Conservation (phyloP, 2,329 filamentous ascomycete species). For the Neophaeococcomyces aloes region DNA sequence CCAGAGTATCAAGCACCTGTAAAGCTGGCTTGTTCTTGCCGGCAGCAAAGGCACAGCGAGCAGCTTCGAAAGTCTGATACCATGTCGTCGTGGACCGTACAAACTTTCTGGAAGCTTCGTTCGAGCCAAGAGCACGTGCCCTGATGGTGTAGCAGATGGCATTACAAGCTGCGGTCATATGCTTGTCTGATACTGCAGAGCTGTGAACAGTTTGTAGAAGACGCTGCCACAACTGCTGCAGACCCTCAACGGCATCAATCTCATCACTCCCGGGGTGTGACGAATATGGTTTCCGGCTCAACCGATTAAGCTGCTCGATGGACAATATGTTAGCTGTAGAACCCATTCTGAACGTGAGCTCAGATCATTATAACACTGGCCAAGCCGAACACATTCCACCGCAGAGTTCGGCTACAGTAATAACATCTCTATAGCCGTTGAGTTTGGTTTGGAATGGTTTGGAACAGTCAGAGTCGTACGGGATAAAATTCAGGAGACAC, state of each 20-base stretch:
- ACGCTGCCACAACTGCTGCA: conserved; percentile 29
- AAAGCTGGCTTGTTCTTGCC: conserved; percentile 36
- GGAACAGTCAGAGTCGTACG: too few species aligned
- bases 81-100: conserved; percentile 28
- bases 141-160: conserved; percentile 35
- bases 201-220: conserved; percentile 33
- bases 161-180: conserved; percentile 36
- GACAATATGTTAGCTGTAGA: background rate
- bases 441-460: too few species aligned
- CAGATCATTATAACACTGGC: background rate
- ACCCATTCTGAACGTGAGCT: background rate
- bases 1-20: conserved; percentile 33
- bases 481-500: too few species aligned
- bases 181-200: conserved; percentile 29
- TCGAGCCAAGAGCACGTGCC: conserved; percentile 26
- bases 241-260: background rate
- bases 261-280: background rate
- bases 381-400: too few species aligned
- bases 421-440: too few species aligned
- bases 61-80: conserved; percentile 32
- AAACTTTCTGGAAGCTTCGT: conserved; percentile 26
- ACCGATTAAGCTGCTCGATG: conserved; percentile 2
- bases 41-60: conserved; percentile 32
- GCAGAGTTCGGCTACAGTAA: too few species aligned
- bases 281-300: background rate